Percentiles rank a stretch among this genome's conserved stretches.
phyloP scores from a whole-genome alignment of 2,329 filamentous ascomycete species.

The Pestalotiopsis sp. region DNA sequence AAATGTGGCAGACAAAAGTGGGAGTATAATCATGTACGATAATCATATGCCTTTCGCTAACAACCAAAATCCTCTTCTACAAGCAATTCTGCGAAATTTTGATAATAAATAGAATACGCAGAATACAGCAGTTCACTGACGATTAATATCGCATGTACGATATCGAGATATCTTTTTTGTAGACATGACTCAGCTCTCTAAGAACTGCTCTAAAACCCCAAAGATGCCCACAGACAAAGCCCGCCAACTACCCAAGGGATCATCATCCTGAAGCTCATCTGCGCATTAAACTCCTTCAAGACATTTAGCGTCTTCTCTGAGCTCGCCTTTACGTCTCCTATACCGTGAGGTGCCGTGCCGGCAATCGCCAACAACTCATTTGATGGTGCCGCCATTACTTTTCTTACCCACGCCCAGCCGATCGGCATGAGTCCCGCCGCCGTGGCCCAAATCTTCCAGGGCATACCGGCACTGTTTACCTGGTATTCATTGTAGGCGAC shows the following conservation, averaged over 20 bases:
- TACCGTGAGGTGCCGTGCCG: not conserved
- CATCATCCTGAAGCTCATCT: slow-evolving; percentile 16
- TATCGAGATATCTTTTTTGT: too few relatives aligned
- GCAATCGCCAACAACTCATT: slow-evolving; percentile 9
- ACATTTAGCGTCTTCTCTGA: slow-evolving; percentile 14
- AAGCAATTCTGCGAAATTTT: too few relatives aligned
- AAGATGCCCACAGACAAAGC: slow-evolving; percentile 13
- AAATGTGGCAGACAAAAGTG: too few relatives aligned
- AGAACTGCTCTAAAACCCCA: slow-evolving; percentile 5
- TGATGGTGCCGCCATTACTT: slow-evolving; percentile 10
- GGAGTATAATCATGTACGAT: too few relatives aligned
- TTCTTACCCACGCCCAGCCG: slow-evolving; percentile 14
- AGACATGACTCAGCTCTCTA: not conserved
- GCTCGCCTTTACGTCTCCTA: not conserved
- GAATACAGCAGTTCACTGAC: too few relatives aligned
- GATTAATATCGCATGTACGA: too few relatives aligned
- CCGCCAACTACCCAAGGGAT: slow-evolving; percentile 13
- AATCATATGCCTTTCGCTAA: too few relatives aligned
- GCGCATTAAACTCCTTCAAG: slow-evolving; percentile 14
- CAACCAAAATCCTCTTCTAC: too few relatives aligned
- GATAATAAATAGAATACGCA: too few relatives aligned
- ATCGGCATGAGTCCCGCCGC: slow-evolving; percentile 15
- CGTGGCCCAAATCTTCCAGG: slow-evolving; percentile 16
- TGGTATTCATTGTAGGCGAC: slow-evolving; percentile 12
- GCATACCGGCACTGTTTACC: not conserved